Evolutionary conservation across 2,329 filamentous ascomycete species (phyloP), one percentile per base, ranked within the genome.

Genomic region (Diplodia sapinea): DNA sequence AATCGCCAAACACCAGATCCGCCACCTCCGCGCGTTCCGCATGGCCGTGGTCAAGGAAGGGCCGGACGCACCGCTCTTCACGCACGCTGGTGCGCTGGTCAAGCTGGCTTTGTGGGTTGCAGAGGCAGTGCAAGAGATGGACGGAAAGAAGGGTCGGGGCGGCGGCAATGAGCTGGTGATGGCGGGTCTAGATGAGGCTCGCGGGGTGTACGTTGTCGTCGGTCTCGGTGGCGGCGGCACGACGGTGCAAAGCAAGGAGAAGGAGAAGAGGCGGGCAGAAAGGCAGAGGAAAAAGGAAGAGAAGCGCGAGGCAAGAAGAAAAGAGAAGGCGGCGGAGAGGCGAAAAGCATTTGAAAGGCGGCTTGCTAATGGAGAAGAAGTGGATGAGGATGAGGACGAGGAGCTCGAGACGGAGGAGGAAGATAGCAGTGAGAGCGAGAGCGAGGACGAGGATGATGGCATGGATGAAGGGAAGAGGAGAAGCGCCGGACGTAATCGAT

Each of bases 11-110:
- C 90, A 91, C 68, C 94, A 97, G 74, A 96, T 99, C 76, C 91
- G 93, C 47, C 93, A 97, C 77, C 84, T 99, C 17, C 89, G 93
- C 57, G 91, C 94, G 0, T 99, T 98, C 78, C 91, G 95, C 61
- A 93, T 99, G 85, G 96, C 92, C 40, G 91, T 98, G 4, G 93
- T 99, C 73, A 97, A 96, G 76, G 95, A 98, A 74, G 93, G 94
- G 0, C 93, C 94, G 0, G 95, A 98, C 73, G 91, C 96, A 0
- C 82, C 87, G n/a, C 85, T 98, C 12, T 99, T 99, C 80, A 93
- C 90, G 0, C 94, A 98, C 74, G 94, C 95, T 0, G 92, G 94
- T 6, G 95, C 95, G 1, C 82, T 99, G 29, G 96, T 94, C 2
- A 97, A 98, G 78, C 86, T 99, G 15, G 94, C 94, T 0, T 84